A percentile compares a stretch with the other conserved stretches of the same genome.
Conservation (phyloP, 306 rosid species). For the Spatholobus suberectus region DNA sequence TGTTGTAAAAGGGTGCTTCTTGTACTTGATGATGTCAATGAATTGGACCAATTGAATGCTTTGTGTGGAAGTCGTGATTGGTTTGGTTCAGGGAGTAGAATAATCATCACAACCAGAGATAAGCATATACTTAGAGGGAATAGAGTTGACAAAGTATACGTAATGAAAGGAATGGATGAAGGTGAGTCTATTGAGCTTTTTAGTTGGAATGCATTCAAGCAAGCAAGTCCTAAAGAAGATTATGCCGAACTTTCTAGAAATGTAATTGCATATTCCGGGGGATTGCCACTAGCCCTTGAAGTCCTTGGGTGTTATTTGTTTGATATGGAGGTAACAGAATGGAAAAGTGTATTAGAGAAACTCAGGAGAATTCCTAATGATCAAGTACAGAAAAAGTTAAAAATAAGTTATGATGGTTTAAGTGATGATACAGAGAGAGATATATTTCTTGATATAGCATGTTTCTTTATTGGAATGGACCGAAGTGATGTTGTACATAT, state of each 20-base stretch:
- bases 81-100: not conserved
- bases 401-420: not conserved
- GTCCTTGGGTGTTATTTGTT: not conserved
- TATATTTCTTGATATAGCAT: slow-evolving; percentile 20
- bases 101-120: slow-evolving; percentile 18
- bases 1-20: not conserved
- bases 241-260: not conserved
- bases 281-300: slow-evolving; percentile 37
- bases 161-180: not conserved
- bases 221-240: not conserved
- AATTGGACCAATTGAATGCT: not conserved
- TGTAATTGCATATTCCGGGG: not conserved
- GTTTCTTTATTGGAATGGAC: slow-evolving; percentile 12
- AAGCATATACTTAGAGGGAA: not conserved
- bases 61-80: slow-evolving; percentile 24
- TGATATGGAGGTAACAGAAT: not conserved
- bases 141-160: not conserved
- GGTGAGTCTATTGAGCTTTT: slow-evolving; percentile 17
- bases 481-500: not conserved
- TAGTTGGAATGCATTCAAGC: slow-evolving; percentile 19
- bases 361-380: not conserved
- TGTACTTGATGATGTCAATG: slow-evolving; percentile 31
- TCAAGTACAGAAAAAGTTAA: not conserved
- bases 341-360: not conserved
- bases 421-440: not conserved